Base-by-base conservation (phyloP, 2,329 filamentous ascomycete species). In the Aspergillus cejpii region DNA sequence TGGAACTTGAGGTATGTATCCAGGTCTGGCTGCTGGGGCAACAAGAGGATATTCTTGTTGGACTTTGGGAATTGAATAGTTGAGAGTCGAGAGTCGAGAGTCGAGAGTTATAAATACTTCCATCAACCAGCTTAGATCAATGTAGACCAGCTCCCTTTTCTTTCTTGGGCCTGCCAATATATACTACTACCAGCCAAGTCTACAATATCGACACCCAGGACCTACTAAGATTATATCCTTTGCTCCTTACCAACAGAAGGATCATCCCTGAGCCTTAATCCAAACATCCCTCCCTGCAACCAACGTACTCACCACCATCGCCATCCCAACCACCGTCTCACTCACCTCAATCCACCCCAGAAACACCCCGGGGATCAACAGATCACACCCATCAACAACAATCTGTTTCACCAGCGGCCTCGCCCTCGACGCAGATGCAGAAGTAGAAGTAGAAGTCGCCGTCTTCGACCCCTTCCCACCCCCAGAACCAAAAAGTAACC, bases 281-380 rank as follows among this genome's bases (percentile, higher is more conserved):
- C 84, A 87, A 2, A 82, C 75, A 52, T 80, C 78, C 51, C 68
- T 60, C 1, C 76, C 75, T 7, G 81, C 80, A 37, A 87, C 58
- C 3, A 83, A 37, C 0, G 83, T 84, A 40, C 81, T 82, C 17
- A 77, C 56, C 15, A 83, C 64, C 75, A 82, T 83, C 6, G 75
- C 74, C 10, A 74, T 44, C 1, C 78, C 81, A 1, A 85, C 75
- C 1, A 72, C 66, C 2, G 77, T 71, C 0, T 73, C 64, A 7
- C 73, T 67, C 1, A 75, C 67, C 0, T 70, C 61, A 20, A 83
- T 64, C 82, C 82, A 85, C 0, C 80, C 80, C 11, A 85, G 64
- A 1, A 76, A 67, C 5, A 69, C 68, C 0, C 77, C 78, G 0
- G 85, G 84, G 24, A 85, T 69, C 3, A 81, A 57, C 37, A 85